Evolutionary conservation across 257 asterid genomes (phyloP).

Genomic region (Paraleonurus japonicus): DNA sequence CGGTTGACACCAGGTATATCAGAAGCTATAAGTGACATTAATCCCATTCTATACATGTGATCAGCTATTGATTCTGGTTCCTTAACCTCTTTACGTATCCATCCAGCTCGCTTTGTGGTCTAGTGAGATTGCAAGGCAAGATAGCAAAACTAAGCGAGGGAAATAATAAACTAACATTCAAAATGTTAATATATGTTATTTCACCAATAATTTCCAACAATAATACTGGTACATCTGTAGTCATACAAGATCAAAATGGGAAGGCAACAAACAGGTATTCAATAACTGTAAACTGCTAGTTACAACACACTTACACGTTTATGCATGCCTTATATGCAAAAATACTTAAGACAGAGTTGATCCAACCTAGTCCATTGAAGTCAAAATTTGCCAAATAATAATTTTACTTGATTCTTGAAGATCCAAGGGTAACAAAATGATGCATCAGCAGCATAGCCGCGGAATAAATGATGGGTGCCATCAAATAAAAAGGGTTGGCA

Average conservation of each 20-base stretch:
- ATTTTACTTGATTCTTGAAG: background rate
- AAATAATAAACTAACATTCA: background rate
- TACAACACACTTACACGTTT: background rate
- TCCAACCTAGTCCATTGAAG: background rate
- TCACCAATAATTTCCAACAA: background rate
- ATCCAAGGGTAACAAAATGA: too few species aligned
- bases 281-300: background rate
- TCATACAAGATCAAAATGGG: slow-evolving; percentile 4
- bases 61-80: slow-evolving; percentile 90
- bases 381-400: background rate
- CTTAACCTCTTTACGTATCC: slow-evolving; percentile 65
- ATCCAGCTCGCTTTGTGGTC: slow-evolving; percentile 90
- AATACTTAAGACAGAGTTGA: background rate
- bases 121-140: slow-evolving; percentile 26
- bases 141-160: slow-evolving; percentile 15
- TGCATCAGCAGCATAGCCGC: background rate
- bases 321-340: background rate
- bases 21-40: slow-evolving; percentile 84
- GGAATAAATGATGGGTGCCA: background rate
- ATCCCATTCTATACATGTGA: slow-evolving; percentile 97
- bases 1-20: slow-evolving; percentile 87
- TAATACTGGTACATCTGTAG: background rate
- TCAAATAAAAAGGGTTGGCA: background rate
- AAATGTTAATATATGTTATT: background rate
- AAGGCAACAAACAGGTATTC: background rate